phyloP scores from a whole-genome alignment of 2,329 filamentous ascomycete genomes.

The Epichloe typhina region DNA sequence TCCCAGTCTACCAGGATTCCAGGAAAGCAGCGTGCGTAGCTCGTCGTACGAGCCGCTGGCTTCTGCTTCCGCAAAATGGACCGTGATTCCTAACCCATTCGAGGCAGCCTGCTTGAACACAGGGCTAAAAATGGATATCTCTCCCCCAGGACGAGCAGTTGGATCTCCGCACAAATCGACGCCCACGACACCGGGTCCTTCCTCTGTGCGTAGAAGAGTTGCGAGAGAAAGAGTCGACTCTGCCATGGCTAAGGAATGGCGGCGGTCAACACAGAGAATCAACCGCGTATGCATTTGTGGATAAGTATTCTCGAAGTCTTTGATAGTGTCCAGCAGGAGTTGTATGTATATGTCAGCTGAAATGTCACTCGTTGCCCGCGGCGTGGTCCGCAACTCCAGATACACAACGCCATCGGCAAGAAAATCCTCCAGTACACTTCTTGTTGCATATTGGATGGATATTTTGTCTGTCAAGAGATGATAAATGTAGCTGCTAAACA shows the following conservation, averaged over 20 bases:
- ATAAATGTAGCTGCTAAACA: constrained; percentile 73
- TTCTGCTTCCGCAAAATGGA: constrained; percentile 66
- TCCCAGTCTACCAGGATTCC: constrained; percentile 54
- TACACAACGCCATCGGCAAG: constrained; percentile 59
- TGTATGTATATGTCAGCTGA: constrained; percentile 51
- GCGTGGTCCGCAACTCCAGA: constrained; percentile 69
- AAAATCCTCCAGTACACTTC: constrained; percentile 53
- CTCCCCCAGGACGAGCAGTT: constrained; percentile 33
- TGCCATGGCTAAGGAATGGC: constrained; percentile 45
- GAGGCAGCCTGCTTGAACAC: constrained; percentile 45
- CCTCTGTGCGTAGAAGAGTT: constrained; percentile 28
- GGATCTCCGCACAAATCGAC: constrained; percentile 74
- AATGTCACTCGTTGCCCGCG: constrained; percentile 46
- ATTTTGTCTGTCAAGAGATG: constrained; percentile 52
- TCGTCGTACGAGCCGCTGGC: constrained; percentile 44
- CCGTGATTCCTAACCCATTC: constrained; percentile 47
- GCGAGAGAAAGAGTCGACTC: constrained; percentile 52
- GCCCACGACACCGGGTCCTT: constrained; percentile 47
- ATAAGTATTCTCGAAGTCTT: constrained; percentile 29
- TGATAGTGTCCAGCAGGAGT: constrained; percentile 52
- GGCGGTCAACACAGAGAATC: constrained; percentile 64
- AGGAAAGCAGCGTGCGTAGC: constrained; percentile 49
- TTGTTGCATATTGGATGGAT: constrained; percentile 49
- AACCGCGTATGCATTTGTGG: constrained; percentile 45
- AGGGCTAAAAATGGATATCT: constrained; percentile 44